Evolutionary conservation across 768 basidiomycete genomes (phyloP).

Genomic region (Macrolepiota albuminosa): DNA sequence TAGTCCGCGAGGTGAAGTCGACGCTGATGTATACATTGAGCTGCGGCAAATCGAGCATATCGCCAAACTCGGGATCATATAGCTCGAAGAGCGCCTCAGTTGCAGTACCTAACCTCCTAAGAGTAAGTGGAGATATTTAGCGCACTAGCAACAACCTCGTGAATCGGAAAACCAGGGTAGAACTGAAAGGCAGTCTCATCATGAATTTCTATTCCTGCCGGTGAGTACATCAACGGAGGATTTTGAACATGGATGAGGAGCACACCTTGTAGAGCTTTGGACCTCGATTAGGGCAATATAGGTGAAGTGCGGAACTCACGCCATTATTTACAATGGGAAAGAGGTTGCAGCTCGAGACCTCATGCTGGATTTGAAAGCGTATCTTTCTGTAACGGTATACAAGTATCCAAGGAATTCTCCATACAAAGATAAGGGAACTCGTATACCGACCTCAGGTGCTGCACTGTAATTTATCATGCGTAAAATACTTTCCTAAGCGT

Average conservation of each 20-base stretch:
- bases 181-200: not conserved
- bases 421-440: not conserved
- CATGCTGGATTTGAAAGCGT: not conserved
- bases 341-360: not conserved
- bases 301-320: not conserved
- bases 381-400: not conserved
- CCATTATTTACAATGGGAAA: not conserved
- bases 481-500: not conserved
- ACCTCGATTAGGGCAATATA: not conserved
- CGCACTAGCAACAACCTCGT: not conserved
- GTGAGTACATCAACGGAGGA: not conserved
- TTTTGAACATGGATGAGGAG: not conserved
- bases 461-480: not conserved
- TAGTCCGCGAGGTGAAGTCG: not conserved
- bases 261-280: not conserved
- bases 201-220: not conserved
- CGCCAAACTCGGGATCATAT: slow-evolving; percentile 9
- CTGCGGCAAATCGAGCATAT: not conserved
- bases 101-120: slow-evolving; percentile 10
- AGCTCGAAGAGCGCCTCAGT: slow-evolving; percentile 10
- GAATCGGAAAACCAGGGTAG: not conserved
- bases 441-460: not conserved
- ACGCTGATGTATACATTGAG: not conserved
- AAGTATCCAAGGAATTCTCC: not conserved
- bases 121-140: slow-evolving; percentile 9